Conservation (phyloP, 371 early-diverging fungal genomes). For the Massospora cicadina region DNA sequence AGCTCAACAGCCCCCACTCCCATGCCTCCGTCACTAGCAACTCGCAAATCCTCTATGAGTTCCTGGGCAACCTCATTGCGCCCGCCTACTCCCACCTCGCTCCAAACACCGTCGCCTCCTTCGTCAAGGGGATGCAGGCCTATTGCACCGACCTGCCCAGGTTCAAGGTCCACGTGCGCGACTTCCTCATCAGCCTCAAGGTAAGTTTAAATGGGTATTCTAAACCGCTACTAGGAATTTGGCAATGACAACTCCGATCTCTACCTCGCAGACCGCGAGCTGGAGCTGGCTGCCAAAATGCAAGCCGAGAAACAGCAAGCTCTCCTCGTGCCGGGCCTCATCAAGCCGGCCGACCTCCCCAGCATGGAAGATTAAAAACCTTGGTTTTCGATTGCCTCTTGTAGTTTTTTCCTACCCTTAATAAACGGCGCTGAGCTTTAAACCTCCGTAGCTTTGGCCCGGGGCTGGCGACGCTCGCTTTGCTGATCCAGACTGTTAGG, state of each 20-base stretch:
- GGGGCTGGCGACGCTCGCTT: no score
- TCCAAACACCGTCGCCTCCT: constrained; percentile 16
- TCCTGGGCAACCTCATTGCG: constrained; percentile 56
- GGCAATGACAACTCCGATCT: constrained; percentile 79
- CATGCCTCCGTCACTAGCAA: constrained; percentile 59
- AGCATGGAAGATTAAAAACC: constrained; percentile 30
- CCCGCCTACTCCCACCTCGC: constrained; percentile 72
- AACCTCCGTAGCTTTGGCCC: no score
- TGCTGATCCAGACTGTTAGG: no score
- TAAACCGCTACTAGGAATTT: constrained; percentile 38
- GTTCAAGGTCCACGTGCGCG: constrained; percentile 86
- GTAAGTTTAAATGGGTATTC: constrained; percentile 17
- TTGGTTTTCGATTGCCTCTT: not conserved
- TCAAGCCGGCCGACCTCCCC: constrained; percentile 81
- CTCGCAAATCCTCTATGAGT: constrained; percentile 53
- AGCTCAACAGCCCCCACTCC: constrained; percentile 52
- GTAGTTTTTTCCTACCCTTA: not conserved
- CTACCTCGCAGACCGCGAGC: constrained; percentile 83
- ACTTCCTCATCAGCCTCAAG: constrained; percentile 92
- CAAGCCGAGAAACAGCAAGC: constrained; percentile 66
- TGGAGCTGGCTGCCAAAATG: constrained; percentile 59
- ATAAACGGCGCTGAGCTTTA: not conserved
- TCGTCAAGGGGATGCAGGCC: constrained; percentile 75
- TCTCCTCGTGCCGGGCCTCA: constrained; percentile 84
- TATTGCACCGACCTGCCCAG: constrained; percentile 49